Evolutionary conservation across 345 rosid species (phyloP), one percentile per base, ranked within the genome.

Genomic region (Salix purpurea): DNA sequence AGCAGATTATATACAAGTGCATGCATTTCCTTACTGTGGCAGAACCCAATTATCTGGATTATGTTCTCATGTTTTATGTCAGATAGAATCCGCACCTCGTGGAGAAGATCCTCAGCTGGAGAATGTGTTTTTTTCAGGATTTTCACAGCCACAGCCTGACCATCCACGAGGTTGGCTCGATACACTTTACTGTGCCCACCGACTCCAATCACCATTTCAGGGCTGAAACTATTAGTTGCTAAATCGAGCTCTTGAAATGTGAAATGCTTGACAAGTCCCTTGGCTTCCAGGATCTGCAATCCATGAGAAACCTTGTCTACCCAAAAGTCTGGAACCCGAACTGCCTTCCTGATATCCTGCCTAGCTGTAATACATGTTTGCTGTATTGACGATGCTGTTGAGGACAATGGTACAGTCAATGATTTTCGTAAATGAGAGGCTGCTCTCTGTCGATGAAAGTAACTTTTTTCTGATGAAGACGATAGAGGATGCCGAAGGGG

Each of bases 1-100:
- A 83, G 75, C 23, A 87, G 82, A 44, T 83, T 78, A 61, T 56
- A 87, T 5, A 83, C 85, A 40, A 85, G 18, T 70, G 89, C 89
- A 44, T 67, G 15, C 76, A 82, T 52, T 56, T 80, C 84, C 69
- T 64, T 71, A 65, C 74, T 39, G 44, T 54, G 26, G 40, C 85
- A 80, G 36, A 71, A 84, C 65, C 87, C 89, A 40, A 80, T 71
- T 26, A 86, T 78, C 76, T 44, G 76, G n/a, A 84, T 81, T 36
- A 84, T 74, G 54, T 86, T 84, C 50, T 80, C 78, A 39, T 80
- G 87, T 11, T 74, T 71, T 37, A 78, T 42, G 23, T 77, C 24
- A 4, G 79, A 79, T 34, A 86, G 73, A 44, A 78, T 72, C 74
- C 84, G 80, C 34, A 82, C 83, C 76, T 86, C 89, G 24, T 69